Base-by-base conservation (phyloP, 148 eudicot genomes). In the Spergularia bocconei region DNA sequence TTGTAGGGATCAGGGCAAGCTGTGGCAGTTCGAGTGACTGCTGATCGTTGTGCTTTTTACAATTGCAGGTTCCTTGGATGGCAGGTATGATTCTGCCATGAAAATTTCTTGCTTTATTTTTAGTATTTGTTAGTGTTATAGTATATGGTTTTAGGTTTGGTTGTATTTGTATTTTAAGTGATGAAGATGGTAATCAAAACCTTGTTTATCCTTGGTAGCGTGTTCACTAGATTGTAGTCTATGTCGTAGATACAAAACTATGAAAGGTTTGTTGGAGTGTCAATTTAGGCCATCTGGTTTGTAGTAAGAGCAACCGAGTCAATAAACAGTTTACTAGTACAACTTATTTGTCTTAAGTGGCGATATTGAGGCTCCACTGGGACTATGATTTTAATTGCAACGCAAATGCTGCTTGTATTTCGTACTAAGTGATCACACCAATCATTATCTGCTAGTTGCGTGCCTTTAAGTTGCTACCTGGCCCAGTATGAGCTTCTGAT, bases 1-100 rank as follows among this genome's bases (percentile, higher is more conserved):
- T 41, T 54, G 17, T 71, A 94, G 98, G 98, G 97, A 67, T 94
- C 98, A 39, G 97, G 96, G 14, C 98, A 94, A 76, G 98, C 98
- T 14, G 98, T 92, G 83, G 97, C 98, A 55, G 79, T 94, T 69
- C 85, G 98, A 77, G 93, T 88, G 69, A 91, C 98, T 0, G 93
- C 96, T 13, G 98, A 94, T 80, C 91, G 96, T 17, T 90, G 90
- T 63, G 97, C 97, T 36, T 94, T 91, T 62, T 94, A 94, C 56
- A 90, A 91, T 73, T 94, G 98, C 92, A 85, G 98, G 85, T 91
- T 94, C 80, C 87, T 90, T 66, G 96, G 97, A 6, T 94, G 96
- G 97, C 98, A 94, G 98, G 98, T 94, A 84, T 78, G 0, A 52
- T 54, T 16, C 63, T 59, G 25, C 21, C 29, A 5, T 17, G 13